Base-by-base conservation (phyloP, 2,329 filamentous ascomycete species). In the Penicillium brasilianum region DNA sequence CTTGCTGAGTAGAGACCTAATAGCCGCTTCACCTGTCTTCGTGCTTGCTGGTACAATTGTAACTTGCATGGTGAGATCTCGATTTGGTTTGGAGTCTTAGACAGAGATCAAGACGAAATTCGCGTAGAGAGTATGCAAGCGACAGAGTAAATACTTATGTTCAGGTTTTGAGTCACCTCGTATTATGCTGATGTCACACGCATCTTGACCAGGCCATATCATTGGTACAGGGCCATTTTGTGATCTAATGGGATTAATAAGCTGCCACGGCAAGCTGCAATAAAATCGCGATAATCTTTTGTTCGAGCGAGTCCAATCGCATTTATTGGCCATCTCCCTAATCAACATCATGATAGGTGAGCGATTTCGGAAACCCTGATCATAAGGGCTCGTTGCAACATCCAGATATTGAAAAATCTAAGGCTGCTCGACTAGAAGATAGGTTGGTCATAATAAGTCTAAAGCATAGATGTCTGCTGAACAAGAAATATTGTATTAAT, bases 21-120 rank as follows among this genome's bases (percentile, higher is more conserved):
- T 66, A 28, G 62, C 46, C 5, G 60, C 62, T 13, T 36, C 57
- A 11, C 55, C 59, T 13, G 64, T 59, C 54, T 65, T 58, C 4
- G 64, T 57, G 4, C 62, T 60, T n/a, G 59, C 64, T 18, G 64
- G 62, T 18, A 59, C 30, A n/a, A 65, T 37, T 5, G 60, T 53
- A 41, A 66, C 51, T n/a, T 36, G 59, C 62, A 66, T 66, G 52
- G 14, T 34, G 32, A 50, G 3, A 6, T 49, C 44, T 49, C 6
- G 13, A 28, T 50, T 13, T 1, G 18, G 18, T 10, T 34, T 7
- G 16, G 18, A 34, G 28, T 9, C 16, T 50, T 3, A 34, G 28
- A n/a, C 2, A 20, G 3, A 18, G 7, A n/a, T 41, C 37, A 41
- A 41, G 37, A 41, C 3, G 2, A 41, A 41, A 9, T 41, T 10